Evolutionary conservation across 495 filamentous ascomycete genomes (phyloP).

Genomic region (Podospora pseudoanserina): DNA sequence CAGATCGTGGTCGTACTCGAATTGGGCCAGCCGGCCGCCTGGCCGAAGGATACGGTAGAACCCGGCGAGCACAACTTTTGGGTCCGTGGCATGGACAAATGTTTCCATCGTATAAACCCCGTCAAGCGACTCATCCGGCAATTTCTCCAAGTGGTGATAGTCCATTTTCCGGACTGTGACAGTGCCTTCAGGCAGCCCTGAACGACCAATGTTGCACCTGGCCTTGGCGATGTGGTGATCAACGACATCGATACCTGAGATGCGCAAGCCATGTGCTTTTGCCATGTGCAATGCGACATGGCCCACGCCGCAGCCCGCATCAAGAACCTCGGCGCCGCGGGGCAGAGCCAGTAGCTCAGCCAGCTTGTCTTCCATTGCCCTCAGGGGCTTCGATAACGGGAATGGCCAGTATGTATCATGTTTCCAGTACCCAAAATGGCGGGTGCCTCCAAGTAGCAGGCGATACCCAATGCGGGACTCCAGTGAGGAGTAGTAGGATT

Average conservation of each 20-base stretch:
- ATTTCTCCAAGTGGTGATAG: constrained; percentile 51
- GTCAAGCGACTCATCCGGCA: constrained; percentile 42
- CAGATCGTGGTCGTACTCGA: constrained; percentile 47
- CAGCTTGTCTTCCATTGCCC: constrained; percentile 50
- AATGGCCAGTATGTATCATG: constrained; percentile 49
- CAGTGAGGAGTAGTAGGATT: constrained; percentile 33
- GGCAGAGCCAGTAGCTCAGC: constrained; percentile 36
- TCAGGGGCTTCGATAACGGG: constrained; percentile 39
- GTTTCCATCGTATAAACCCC: constrained; percentile 60
- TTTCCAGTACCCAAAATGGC: constrained; percentile 52
- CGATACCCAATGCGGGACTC: constrained; percentile 52
- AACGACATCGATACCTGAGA: constrained; percentile 52
- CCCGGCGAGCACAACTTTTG: constrained; percentile 41
- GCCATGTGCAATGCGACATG: constrained; percentile 50
- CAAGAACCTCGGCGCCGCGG: constrained; percentile 42
- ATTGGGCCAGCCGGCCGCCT: constrained; percentile 41
- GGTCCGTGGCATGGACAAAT: constrained; percentile 54
- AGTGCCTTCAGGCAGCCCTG: constrained; percentile 34
- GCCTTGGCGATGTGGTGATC: constrained; percentile 48
- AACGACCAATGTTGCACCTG: constrained; percentile 36
- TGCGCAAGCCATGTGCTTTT: constrained; percentile 32
- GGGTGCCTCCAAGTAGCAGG: constrained; percentile 47
- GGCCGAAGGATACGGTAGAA: constrained; percentile 51
- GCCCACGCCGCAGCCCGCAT: constrained; percentile 52
- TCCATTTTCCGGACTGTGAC: constrained; percentile 45